Base-by-base conservation (phyloP, 257 asterid species). In the Cordia subcordata region DNA sequence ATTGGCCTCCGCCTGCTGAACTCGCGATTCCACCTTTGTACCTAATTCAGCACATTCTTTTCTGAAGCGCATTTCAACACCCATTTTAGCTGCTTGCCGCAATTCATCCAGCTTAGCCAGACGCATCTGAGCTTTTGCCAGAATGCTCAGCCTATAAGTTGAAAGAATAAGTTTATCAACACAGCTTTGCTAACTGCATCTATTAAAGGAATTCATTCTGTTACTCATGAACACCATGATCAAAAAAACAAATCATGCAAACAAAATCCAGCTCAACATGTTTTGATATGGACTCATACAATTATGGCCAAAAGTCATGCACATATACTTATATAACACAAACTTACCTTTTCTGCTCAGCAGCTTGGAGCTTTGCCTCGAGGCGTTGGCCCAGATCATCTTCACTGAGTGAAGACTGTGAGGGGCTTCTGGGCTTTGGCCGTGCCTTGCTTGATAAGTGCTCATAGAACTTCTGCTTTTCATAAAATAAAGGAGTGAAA, bases 311-410 rank as follows among this genome's bases (percentile, higher is more conserved):
- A 1, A 27, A 27, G 6, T 27, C 35, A 27, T 27, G 35, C 35
- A 11, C 52, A 32, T 23, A 39, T 12, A 21, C 4, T 32, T 8
- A 11, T 17, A 18, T 15, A 40, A 38, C 46, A 44, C 50, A 23
- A 63, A 37, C 18, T 8, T 21, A 82, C 99, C 99, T 83, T 75
- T 93, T 93, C 74, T 77, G 85, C 69, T 93, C 94, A 61, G 99
- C 99, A 77, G 96, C 99, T 73, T 78, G 86, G 65, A 93, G 96
- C 82, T 86, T 93, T 45, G 99, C 99, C 84, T 93, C 97, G 0
- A 93, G 92, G 45, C 97, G 94, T 76, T 84, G 96, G 63, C 92
- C 99, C 60, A 64, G 87, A 60, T 86, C 91, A 40, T 86, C 97
- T 67, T 83, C 94, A n/a, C 69, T 40, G 39, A 88, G 79, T 13